Evolutionary conservation across 2,329 filamentous ascomycete species (phyloP), one percentile per base, ranked within the genome.

Genomic region (Pseudogymnoascus sp.): DNA sequence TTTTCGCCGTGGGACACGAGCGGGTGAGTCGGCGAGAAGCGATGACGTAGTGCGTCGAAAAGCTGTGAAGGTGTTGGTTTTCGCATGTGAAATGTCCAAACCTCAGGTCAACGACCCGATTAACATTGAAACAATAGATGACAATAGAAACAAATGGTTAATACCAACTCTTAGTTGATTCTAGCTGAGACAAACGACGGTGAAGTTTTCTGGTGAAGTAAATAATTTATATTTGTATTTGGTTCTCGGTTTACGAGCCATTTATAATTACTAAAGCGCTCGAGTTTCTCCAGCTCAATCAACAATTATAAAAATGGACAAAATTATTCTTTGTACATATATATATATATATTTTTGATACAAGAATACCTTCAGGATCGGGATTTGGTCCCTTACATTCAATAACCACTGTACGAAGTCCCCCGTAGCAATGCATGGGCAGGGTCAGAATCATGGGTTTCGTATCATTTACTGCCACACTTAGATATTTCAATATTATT

Each of bases 1-100:
- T 52, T 52, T 52, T 52, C 45, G 45, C 9, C 45, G 45, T 52
- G 45, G 45, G 45, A 52, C 12, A 26, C 13, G 45, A 52, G 45
- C 45, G 45, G 45, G 45, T 30, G 26, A n/a, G n/a, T 9, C 45
- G 45, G 45, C 45, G 45, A 52, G 45, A 30, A 18, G 45, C n/a
- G 45, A 52, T 52, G 45, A 52, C 45, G 45, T 52, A 30, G 45
- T 52, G 9, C n/a, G 4, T 12, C 23, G 5, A 30, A 30, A 52
- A 52, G 45, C 26, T 52, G 45, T 26, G n/a, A 30, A 52, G 45
- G 45, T 28, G 23, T 18, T 52, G 45, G 15, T 52, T 38, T 52
- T 52, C 45, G 45, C 45, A 52, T 52, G 45, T 52, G 45, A 52
- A 52, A 30, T 28, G 45, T 30, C 45, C 1, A 30, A 10, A 45